A percentile compares a stretch with the other conserved stretches of the same genome.
Evolutionary conservation across 352 stramenopile genomes (phyloP).

Genomic region (Globisporangium cystogenes): DNA sequence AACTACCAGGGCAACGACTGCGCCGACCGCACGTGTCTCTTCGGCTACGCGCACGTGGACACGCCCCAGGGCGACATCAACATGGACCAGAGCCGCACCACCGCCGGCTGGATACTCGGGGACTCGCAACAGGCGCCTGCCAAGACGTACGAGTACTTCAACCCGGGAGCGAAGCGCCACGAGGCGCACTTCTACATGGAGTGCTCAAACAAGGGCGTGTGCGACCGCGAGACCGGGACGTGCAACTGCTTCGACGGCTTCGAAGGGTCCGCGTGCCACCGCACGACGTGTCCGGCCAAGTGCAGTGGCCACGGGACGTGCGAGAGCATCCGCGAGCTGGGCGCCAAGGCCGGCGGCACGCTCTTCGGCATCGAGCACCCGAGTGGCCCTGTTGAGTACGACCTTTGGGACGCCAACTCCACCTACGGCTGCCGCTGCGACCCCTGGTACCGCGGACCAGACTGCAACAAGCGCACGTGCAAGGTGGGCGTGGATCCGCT

Average conservation of each 20-base stretch:
- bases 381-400: conserved; percentile 24
- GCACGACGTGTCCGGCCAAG: conserved; percentile 58
- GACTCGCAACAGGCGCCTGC: conserved; percentile 68
- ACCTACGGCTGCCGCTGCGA: conserved; percentile 89
- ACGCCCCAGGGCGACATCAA: conserved; percentile 93
- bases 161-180: conserved; percentile 24
- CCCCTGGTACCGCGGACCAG: conserved; percentile 77
- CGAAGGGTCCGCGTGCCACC: conserved; percentile 84
- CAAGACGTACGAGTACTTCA: conserved; percentile 73
- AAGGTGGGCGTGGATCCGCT: conserved; percentile 72
- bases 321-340: conserved; percentile 57
- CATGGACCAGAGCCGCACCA: conserved; percentile 49
- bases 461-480: conserved; percentile 67
- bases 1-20: conserved; percentile 84
- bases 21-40: conserved; percentile 78
- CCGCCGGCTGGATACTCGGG: conserved; percentile 51
- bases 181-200: conserved; percentile 92
- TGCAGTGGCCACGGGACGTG: conserved; percentile 74
- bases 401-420: conserved; percentile 79
- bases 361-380: conserved; percentile 26
- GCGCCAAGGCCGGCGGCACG: conserved; percentile 35
- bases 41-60: conserved; percentile 86
- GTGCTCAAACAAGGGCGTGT: conserved; percentile 93
- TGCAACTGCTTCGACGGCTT: conserved; percentile 90
- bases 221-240: conserved; percentile 71